A percentile compares a stretch with the other conserved stretches of the same genome.
Evolutionary conservation across 31 red algal species (phyloP).

Genomic region (Asparagopsis taxiformis): DNA sequence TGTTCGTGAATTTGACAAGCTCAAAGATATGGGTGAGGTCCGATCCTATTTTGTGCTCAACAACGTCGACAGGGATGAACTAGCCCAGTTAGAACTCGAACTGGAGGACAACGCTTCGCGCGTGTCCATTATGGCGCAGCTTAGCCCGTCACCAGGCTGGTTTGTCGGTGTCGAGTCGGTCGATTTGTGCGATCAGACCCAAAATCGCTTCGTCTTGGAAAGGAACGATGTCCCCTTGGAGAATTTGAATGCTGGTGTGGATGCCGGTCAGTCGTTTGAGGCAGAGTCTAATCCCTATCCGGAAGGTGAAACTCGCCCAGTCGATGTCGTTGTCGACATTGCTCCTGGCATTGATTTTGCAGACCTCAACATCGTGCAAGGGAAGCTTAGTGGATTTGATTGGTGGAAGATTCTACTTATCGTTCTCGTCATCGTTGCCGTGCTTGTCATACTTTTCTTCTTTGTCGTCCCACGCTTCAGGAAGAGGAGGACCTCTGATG

Average conservation of each 20-base stretch:
- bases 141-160: constrained; percentile 53
- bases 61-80: constrained; percentile 29
- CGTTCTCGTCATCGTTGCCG: constrained; percentile 43
- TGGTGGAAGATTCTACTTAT: constrained; percentile 68
- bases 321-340: constrained; percentile 4
- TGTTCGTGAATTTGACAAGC: constrained; percentile 14
- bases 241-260: constrained; percentile 52
- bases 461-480: constrained; percentile 33
- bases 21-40: constrained; percentile 23
- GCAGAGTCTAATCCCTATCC: constrained; percentile 29
- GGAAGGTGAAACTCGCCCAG: constrained; percentile 43
- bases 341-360: constrained; percentile 20
- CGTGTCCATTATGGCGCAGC: constrained; percentile 43
- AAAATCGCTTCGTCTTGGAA: constrained; percentile 15
- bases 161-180: constrained; percentile 49
- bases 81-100: constrained; percentile 17
- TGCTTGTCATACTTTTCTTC: constrained; percentile 32
- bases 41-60: constrained; percentile 19
- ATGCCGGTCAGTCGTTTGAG: constrained; percentile 19
- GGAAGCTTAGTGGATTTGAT: constrained; percentile 18
- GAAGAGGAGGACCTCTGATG: constrained; percentile 29
- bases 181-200: constrained; percentile 27
- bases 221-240: constrained; percentile 17
- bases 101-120: constrained; percentile 36
- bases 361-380: constrained; percentile 22